Evolutionary conservation across 306 rosid genomes (phyloP), one percentile per base, ranked within the genome.

Genomic region (Fagus sylvatica): DNA sequence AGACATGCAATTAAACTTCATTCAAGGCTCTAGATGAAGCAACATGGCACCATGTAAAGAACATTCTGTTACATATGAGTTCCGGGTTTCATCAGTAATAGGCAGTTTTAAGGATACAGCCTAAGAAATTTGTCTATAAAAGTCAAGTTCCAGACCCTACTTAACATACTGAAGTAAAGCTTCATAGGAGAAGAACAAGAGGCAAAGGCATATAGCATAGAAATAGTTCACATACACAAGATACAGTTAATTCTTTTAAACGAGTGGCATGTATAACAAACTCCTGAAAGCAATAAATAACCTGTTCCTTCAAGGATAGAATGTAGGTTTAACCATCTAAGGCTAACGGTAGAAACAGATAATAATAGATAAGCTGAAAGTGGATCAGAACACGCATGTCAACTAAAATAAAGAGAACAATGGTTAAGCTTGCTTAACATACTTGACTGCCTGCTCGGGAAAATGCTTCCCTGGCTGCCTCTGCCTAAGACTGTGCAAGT

Each of bases 371-470:
- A 54, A 71, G 30, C 69, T 55, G 54, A 65, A 73, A 48, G 19
- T 39, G 43, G 62, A 70, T 36, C n/a, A 48, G 37, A 69, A 46
- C 69, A 67, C 55, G 81, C 10, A 74, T 2, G 30, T 69, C 28
- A 84, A 74, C 53, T 60, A 74, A 48, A 22, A 69, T 30, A 22
- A 71, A 51, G 34, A n/a, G 51, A 65, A 77, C 64, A 40, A 73
- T 59, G 80, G 72, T 42, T 64, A 80, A 82, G 17, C 78, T 83
- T 56, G 51, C 2, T 6, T 36, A 85, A 92, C 98, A 82, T 95
- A 95, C 98, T 95, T 95, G 56, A 95, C 98, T 70, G 98, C 98
- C 87, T 95, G 98, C 92, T 95, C 98, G 60, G 97, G 87, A 79
- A 95, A 95, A 88, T 95, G 90, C 90, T 95, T 95, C 84, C 98